Evolutionary conservation across 345 rosid species (phyloP).

Genomic region (Hirschfeldia incana): DNA sequence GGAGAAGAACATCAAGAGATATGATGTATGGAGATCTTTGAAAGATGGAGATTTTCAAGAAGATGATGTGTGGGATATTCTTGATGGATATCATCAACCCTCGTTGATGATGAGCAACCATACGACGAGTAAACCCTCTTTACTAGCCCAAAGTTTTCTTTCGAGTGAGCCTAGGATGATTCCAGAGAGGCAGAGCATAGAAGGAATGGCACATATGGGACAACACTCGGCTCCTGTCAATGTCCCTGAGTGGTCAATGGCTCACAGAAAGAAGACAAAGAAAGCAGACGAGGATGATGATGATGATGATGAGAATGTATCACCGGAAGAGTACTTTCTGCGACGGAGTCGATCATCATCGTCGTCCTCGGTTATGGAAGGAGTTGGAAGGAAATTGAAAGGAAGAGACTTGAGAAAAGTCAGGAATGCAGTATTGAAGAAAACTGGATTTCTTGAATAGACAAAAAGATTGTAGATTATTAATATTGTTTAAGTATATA

Average conservation of each 20-base stretch:
- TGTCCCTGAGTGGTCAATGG: slow-evolving; percentile 70
- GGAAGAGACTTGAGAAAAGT: slow-evolving; percentile 81
- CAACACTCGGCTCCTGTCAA: slow-evolving; percentile 76
- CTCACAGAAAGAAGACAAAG: slow-evolving; percentile 43
- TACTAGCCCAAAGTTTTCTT: slow-evolving; percentile 36
- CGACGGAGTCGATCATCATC: slow-evolving; percentile 63
- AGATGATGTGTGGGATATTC: slow-evolving; percentile 51
- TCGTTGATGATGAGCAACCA: slow-evolving; percentile 23
- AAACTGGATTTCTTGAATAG: slow-evolving; percentile 82
- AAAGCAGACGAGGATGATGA: neutral
- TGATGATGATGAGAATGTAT: slow-evolving; percentile 46
- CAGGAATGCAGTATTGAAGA: slow-evolving; percentile 72
- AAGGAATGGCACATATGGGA: slow-evolving; percentile 35
- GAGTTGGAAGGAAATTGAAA: slow-evolving; percentile 85
- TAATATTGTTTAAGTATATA: neutral
- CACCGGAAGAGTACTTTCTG: slow-evolving; percentile 76
- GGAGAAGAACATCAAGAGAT: slow-evolving; percentile 41
- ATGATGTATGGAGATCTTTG: slow-evolving; percentile 46
- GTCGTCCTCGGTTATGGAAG: slow-evolving; percentile 82
- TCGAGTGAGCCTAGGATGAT: slow-evolving; percentile 62
- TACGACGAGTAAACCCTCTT: slow-evolving; percentile 30
- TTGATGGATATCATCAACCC: slow-evolving; percentile 44
- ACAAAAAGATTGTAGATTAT: neutral
- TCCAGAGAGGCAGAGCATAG: slow-evolving; percentile 42
- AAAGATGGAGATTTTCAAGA: slow-evolving; percentile 52